phyloP scores from a whole-genome alignment of 73 alveolate genomes.

The Tetrahymena elliotti region DNA sequence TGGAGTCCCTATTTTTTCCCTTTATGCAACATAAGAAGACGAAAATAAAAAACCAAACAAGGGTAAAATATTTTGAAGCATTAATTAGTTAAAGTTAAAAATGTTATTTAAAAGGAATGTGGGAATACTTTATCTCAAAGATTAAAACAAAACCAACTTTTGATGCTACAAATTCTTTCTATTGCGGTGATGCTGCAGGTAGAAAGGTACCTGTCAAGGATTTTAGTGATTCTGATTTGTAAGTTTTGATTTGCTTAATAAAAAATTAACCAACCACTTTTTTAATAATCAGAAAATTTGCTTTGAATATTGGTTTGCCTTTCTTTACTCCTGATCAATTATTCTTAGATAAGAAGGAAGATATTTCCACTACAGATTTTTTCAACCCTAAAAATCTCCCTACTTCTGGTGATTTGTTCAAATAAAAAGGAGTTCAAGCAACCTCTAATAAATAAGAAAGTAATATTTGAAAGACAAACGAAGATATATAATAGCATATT shows the following conservation, averaged over 20 bases:
- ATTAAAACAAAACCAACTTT: conserved; percentile 49
- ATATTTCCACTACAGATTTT: conserved; percentile 47
- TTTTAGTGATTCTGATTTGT: conserved; percentile 87
- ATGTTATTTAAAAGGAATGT: conserved; percentile 43
- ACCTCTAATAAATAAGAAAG: conserved; percentile 19
- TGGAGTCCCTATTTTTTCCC: conserved; percentile 63
- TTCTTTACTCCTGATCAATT: conserved; percentile 93
- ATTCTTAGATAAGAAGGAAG: conserved; percentile 62
- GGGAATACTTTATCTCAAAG: conserved; percentile 68
- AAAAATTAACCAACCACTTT: neutral
- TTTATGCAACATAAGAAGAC: conserved; percentile 81
- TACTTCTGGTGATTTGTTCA: conserved; percentile 1
- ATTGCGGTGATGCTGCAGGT: conserved; percentile 99
- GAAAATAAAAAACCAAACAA: conserved; percentile 83
- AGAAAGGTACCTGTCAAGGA: conserved; percentile 85
- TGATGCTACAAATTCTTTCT: conserved; percentile 65
- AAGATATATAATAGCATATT: conserved; percentile 38
- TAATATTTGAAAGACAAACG: conserved; percentile 41
- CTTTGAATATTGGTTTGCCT: conserved; percentile 77
- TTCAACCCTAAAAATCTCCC: conserved; percentile 27
- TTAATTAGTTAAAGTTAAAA: too few relatives aligned
- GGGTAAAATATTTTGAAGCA: conserved; percentile 34
- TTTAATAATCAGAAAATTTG: conserved; percentile 58
- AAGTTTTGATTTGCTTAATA: neutral
- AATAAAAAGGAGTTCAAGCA: conserved; percentile 17